Percentiles rank a stretch among this genome's conserved stretches.
Evolutionary conservation across 805 yeast species (phyloP).

Genomic region (Wickerhamiella dianesei): DNA sequence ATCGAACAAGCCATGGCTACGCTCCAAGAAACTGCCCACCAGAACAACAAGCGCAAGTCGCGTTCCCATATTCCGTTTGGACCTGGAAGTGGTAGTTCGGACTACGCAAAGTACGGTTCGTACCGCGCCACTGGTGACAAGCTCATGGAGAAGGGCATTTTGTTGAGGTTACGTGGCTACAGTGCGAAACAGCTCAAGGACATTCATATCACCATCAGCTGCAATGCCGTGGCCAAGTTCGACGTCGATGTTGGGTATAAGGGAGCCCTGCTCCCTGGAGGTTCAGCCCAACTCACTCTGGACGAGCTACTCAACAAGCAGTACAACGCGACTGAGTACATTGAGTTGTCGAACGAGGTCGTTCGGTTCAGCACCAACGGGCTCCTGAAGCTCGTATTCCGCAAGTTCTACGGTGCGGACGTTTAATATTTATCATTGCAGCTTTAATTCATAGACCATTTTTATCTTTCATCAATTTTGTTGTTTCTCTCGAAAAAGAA

Average conservation of each 20-base stretch:
- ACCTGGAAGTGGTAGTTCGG: not conserved
- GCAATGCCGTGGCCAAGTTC: constrained; percentile 60
- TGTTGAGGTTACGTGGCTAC: constrained; percentile 46
- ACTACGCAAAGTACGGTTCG: constrained; percentile 54
- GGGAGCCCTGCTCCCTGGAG: constrained; percentile 40
- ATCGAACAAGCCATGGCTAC: constrained; percentile 39
- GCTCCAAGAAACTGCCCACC: constrained; percentile 29
- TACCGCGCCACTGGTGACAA: constrained; percentile 64
- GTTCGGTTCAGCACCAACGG: constrained; percentile 57
- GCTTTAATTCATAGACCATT: not conserved
- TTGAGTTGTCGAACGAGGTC: constrained; percentile 52
- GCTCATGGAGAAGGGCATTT: constrained; percentile 56
- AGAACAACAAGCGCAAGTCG: constrained; percentile 20
- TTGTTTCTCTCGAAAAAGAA: no score
- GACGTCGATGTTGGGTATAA: constrained; percentile 65
- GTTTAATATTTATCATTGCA: not conserved
- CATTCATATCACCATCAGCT: constrained; percentile 59
- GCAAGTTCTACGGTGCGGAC: constrained; percentile 52
- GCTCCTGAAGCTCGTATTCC: constrained; percentile 54
- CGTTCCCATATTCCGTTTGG: constrained; percentile 27
- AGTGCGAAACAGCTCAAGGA: constrained; percentile 41
- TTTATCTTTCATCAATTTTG: no score
- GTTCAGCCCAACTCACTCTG: constrained; percentile 41
- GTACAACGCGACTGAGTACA: constrained; percentile 44
- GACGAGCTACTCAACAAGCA: constrained; percentile 63